A percentile compares a stretch with the other conserved stretches of the same genome.
phyloP scores from a whole-genome alignment of 208 protist species.

The Phytomonas francai region DNA sequence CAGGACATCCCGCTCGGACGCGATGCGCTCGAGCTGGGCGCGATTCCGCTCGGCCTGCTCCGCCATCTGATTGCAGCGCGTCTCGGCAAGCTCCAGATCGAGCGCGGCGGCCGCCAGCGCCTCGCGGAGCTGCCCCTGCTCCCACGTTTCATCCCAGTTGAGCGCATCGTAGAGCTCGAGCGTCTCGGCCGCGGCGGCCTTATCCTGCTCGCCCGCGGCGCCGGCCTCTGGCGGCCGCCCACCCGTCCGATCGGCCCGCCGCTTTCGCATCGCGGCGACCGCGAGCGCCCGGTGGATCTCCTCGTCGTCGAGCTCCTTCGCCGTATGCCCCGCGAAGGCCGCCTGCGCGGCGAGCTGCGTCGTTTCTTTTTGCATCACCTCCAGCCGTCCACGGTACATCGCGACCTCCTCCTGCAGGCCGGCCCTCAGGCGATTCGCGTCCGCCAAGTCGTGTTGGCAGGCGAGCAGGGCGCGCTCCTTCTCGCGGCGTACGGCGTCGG shows the following conservation, averaged over 20 bases:
- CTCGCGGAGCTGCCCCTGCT: conserved; percentile 70
- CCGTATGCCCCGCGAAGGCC: conserved; percentile 28
- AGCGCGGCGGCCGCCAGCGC: conserved; percentile 67
- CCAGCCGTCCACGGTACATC: conserved; percentile 44
- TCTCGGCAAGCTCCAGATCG: conserved; percentile 74
- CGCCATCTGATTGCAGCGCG: conserved; percentile 54
- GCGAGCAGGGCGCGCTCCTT: conserved; percentile 45
- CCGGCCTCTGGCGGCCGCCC: not conserved
- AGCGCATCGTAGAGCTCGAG: conserved; percentile 66
- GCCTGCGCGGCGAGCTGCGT: conserved; percentile 21
- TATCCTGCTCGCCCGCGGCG: not conserved
- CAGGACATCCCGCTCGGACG: conserved; percentile 64
- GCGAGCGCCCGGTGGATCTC: conserved; percentile 61
- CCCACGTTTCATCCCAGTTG: conserved; percentile 70
- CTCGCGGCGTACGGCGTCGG: conserved; percentile 47
- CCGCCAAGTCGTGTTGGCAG: conserved; percentile 34
- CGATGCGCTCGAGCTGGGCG: conserved; percentile 22
- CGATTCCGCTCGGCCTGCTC: conserved; percentile 51
- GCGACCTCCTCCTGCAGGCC: conserved; percentile 28
- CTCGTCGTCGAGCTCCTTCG: conserved; percentile 51
- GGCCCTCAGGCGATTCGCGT: conserved; percentile 35
- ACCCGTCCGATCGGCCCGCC: not conserved
- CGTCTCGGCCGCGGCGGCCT: conserved; percentile 19
- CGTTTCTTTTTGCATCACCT: conserved; percentile 45
- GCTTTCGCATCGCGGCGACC: conserved; percentile 47